Evolutionary conservation across 345 rosid species (phyloP).

Genomic region (Cardiospermum halicacabum): DNA sequence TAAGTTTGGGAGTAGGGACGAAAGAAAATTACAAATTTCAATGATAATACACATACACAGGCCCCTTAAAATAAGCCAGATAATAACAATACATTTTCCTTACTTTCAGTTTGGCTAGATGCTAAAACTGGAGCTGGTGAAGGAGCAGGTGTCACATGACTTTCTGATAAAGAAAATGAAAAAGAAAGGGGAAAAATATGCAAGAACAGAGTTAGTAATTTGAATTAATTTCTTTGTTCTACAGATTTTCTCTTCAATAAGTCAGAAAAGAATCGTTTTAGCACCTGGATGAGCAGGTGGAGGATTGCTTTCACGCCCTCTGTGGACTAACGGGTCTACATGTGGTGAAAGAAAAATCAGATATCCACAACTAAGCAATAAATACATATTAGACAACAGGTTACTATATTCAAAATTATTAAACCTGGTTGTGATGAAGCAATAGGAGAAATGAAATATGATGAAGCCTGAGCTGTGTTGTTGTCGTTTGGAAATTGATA

Average conservation of each 20-base stretch:
- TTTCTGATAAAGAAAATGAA: constrained; percentile 29
- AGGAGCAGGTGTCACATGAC: constrained; percentile 37
- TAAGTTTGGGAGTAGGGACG: constrained; percentile 18
- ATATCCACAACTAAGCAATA: background rate
- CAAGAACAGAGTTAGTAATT: constrained; percentile 17
- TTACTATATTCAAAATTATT: constrained; percentile 1
- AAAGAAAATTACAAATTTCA: background rate
- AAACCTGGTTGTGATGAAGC: constrained; percentile 42
- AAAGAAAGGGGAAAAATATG: constrained; percentile 25
- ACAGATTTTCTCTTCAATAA: background rate
- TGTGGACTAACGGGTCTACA: constrained; percentile 40
- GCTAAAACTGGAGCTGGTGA: constrained; percentile 46
- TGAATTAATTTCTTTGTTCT: constrained; percentile 7
- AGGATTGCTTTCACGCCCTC: constrained; percentile 34
- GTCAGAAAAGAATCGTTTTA: background rate
- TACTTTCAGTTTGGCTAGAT: constrained; percentile 42
- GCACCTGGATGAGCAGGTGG: constrained; percentile 49
- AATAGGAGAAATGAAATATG: constrained; percentile 41
- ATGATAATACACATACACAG: background rate
- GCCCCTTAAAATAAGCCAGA: background rate
- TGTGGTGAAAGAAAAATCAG: constrained; percentile 17
- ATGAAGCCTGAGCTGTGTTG: constrained; percentile 36
- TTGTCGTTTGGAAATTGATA: constrained; percentile 34
- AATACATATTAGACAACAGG: background rate
- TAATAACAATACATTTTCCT: constrained; percentile 13